phyloP scores from a whole-genome alignment of 768 basidiomycete species.

The Lactifluus rugatus region DNA sequence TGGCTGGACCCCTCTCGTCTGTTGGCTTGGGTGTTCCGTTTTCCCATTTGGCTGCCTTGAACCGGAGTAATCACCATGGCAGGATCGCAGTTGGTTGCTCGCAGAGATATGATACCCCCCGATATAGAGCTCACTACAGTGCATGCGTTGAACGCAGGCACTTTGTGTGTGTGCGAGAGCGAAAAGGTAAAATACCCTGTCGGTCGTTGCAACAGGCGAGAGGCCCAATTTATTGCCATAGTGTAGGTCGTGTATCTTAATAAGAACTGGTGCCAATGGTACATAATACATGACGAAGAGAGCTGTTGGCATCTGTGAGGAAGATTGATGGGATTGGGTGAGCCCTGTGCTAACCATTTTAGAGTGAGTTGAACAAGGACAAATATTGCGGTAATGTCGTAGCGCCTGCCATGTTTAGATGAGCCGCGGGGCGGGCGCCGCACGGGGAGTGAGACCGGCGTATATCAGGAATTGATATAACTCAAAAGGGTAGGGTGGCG shows the following conservation, averaged over 20 bases:
- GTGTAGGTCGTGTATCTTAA: constrained; percentile 17
- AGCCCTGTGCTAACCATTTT: constrained; percentile 1
- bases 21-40: not conserved
- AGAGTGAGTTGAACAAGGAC: not conserved
- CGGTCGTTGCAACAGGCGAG: constrained; percentile 7
- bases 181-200: not conserved
- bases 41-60: not conserved
- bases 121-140: constrained; percentile 5
- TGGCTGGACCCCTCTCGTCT: not conserved
- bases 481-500: no score
- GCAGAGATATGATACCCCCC: constrained; percentile 13
- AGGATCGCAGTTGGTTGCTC: not conserved
- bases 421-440: constrained; percentile 3
- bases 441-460: not conserved
- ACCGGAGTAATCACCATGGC: not conserved
- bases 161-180: not conserved
- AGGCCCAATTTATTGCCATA: constrained; percentile 7
- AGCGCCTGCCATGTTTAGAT: constrained; percentile 6
- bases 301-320: not conserved
- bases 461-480: not conserved
- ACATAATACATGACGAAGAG: constrained; percentile 7
- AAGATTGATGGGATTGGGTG: not conserved
- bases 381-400: constrained; percentile 12
- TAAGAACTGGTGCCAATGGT: not conserved
- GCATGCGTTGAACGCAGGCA: constrained; percentile 9